These are phyloP conservation scores for Lupinus albus DNA, from an alignment of 306 rosid species.

Conservation along the genomic window DNA sequence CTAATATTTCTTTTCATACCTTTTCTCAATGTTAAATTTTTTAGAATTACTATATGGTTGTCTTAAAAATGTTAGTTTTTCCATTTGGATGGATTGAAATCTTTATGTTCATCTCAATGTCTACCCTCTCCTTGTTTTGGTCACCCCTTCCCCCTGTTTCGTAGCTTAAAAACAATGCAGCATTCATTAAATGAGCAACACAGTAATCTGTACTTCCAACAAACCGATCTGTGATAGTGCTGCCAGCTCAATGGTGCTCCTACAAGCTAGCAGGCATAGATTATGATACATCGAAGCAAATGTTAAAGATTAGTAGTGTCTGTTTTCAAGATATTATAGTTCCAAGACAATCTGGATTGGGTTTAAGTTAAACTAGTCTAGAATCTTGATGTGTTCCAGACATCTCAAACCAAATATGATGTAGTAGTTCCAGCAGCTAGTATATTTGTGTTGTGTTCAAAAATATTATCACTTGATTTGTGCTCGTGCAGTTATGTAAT, in stretches of 20 bases:
- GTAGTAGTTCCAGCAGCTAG: neutral
- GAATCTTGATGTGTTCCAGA: neutral
- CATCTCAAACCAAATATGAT: neutral
- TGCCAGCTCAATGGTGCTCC: neutral
- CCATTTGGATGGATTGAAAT: neutral
- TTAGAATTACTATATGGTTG: neutral
- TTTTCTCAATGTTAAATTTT: slow-evolving; percentile 19
- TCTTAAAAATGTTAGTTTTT: neutral
- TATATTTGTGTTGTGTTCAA: slow-evolving; percentile 9
- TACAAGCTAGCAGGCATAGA: neutral
- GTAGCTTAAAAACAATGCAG: neutral
- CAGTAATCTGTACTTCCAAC: neutral
- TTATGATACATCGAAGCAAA: neutral
- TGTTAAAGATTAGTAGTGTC: neutral
- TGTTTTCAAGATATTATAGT: neutral
- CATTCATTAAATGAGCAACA: neutral
- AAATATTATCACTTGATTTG: neutral
- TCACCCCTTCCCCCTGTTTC: neutral
- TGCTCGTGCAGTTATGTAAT: slow-evolving; percentile 19
- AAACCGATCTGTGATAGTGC: too few relatives aligned
- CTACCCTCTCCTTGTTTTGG: neutral
- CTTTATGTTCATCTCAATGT: neutral
- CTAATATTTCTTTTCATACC: neutral
- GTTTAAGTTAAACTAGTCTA: neutral
- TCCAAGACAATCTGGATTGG: neutral